Percentiles rank a stretch among this genome's conserved stretches.
phyloP scores from a whole-genome alignment of 495 filamentous ascomycete species.

The Neurospora sp. region DNA sequence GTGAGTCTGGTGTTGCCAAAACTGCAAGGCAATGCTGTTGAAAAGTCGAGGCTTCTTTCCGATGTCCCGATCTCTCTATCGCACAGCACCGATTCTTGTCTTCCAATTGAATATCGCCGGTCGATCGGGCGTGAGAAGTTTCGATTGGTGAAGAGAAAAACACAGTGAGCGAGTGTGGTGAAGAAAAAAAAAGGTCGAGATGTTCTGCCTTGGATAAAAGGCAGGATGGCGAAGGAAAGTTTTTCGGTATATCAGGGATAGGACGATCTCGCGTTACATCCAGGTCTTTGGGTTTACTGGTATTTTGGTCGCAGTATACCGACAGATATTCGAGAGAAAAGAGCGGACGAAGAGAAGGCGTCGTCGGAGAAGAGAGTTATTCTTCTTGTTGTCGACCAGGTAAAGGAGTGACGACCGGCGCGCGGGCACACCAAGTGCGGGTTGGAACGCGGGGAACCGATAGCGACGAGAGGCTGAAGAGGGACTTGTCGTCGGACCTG shows the following conservation, averaged over 20 bases:
- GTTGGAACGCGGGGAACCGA: conserved; percentile 2
- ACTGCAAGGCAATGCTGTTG: not conserved
- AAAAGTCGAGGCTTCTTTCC: not conserved
- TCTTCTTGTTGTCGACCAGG: not conserved
- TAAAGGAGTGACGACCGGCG: conserved; percentile 4
- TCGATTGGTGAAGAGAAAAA: not conserved
- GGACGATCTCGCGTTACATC: not conserved
- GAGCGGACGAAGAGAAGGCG: not conserved
- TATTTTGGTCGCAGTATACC: not conserved
- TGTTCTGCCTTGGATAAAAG: not conserved
- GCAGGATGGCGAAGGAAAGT: not conserved
- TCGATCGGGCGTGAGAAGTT: not conserved
- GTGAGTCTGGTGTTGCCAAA: not conserved
- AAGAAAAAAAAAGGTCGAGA: not conserved
- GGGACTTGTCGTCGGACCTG: not conserved
- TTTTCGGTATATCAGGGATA: not conserved
- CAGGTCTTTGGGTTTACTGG: not conserved
- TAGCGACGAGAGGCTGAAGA: not conserved
- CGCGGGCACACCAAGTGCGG: not conserved
- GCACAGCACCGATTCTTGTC: not conserved
- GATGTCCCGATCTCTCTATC: not conserved
- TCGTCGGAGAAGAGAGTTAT: not conserved
- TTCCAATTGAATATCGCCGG: not conserved
- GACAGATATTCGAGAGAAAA: not conserved
- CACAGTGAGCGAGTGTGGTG: not conserved